Base-by-base conservation (phyloP, 192 early-diverging fungal species). In the Irineochytrium annulatum region DNA sequence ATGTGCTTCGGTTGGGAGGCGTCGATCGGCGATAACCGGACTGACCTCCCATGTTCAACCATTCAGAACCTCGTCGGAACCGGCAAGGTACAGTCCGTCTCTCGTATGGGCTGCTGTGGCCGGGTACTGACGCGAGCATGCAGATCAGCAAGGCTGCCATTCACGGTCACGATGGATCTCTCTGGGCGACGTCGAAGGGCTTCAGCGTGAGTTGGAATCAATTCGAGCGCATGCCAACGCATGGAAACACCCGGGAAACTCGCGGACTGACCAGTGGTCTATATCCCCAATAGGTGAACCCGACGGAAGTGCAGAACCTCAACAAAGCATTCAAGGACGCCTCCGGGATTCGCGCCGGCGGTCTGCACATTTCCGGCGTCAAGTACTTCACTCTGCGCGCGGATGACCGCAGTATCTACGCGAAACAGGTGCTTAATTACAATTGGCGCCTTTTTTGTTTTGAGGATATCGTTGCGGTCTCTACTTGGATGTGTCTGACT, bases 381-480 rank as follows among this genome's bases (percentile, higher is more conserved):
- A 94, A 93, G 83, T 92, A 86, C 69, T 73, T 97, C 55, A 75
- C 83, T 43, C 72, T 88, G 37, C 70, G 74, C 45, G 83, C 81
- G 34, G 79, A 80, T 56, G 84, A 84, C 30, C 73, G 79, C 19
- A 74, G 67, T 52, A 86, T 94, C 63, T 90, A 90, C 55, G 91
- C 84, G 65, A 94, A 90, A 74, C 69, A 84, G 77, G 87, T 86
- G 73, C 68, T 60, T 52, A 14, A 3, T 52, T 49, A 27, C 13
- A 20, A 43, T 0, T 32, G 27, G 22, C 16, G 13, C 8, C 27
- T 8, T 63, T 63, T 55, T 17, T 65, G 11, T 27, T 57, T 62
- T 64, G 45, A 31, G 63, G 22, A 51, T 51, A 22, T 8, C 49
- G 27, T 51, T 14, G 13, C 13, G 39, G n/a, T 22, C 27, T 51